Conservation (phyloP, 805 yeast species). For the Starmera amethionina region DNA sequence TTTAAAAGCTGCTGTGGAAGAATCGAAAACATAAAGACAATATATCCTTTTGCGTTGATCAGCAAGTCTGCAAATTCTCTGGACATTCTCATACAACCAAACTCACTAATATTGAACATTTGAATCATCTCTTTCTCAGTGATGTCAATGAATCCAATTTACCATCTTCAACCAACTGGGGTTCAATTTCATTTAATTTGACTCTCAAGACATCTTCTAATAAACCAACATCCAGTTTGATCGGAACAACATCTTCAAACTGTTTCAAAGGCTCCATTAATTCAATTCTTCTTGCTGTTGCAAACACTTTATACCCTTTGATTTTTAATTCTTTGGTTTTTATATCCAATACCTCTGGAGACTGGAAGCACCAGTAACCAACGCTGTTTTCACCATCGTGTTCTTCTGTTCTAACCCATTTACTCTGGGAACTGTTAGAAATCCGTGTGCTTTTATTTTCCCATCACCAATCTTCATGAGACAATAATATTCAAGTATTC, state of each 20-base stretch:
- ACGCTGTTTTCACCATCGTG: constrained; percentile 32
- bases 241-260: constrained; percentile 30
- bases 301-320: constrained; percentile 30
- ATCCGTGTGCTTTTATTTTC: too few species aligned
- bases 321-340: constrained; percentile 32
- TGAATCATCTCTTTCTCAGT: constrained; percentile 39
- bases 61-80: constrained; percentile 46
- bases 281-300: constrained; percentile 22
- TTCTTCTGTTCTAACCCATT: too few species aligned
- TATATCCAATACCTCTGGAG: constrained; percentile 54
- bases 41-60: constrained; percentile 56
- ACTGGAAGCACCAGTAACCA: constrained; percentile 51
- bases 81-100: constrained; percentile 56
- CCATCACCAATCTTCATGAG: too few species aligned
- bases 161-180: constrained; percentile 30
- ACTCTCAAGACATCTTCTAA: constrained; percentile 36
- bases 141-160: constrained; percentile 54
- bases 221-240: constrained; percentile 50
- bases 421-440: too few species aligned
- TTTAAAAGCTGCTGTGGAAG: constrained; percentile 57
- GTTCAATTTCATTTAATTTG: constrained; percentile 28
- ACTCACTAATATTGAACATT: constrained; percentile 56
- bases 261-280: constrained; percentile 21
- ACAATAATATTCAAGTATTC: too few species aligned
- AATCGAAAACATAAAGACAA: constrained; percentile 71